These are phyloP conservation scores for Hypoxylon sp. DNA, from an alignment of 2,329 filamentous ascomycete genomes.

Conservation along the genomic window DNA sequence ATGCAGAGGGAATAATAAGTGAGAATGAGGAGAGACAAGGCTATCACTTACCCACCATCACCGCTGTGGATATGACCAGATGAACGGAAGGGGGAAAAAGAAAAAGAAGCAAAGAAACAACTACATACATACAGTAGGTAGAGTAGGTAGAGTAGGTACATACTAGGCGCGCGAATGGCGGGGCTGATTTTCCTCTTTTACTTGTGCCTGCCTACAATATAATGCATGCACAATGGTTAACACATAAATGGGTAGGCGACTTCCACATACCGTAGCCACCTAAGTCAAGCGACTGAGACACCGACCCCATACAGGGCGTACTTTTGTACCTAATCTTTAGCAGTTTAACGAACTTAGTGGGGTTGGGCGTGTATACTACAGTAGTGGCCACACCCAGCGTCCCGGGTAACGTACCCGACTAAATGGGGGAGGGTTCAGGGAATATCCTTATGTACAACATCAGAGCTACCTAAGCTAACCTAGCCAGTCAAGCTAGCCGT, in stretches of 20 bases:
- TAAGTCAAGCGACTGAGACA: slow-evolving; percentile 18
- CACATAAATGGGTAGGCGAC: background rate
- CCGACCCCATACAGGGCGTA: slow-evolving; percentile 8
- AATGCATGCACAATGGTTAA: background rate
- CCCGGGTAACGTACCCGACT: slow-evolving; percentile 42
- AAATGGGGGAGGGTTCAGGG: slow-evolving; percentile 20
- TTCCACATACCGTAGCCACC: slow-evolving; percentile 17
- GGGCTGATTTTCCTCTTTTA: slow-evolving; percentile 16
- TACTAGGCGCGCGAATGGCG: slow-evolving; percentile 7
- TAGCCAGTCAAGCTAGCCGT: background rate
- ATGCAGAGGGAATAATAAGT: slow-evolving; percentile 3
- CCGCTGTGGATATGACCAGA: slow-evolving; percentile 2
- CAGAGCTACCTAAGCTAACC: slow-evolving; percentile 9
- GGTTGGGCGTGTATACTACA: slow-evolving; percentile 4
- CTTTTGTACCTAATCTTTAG: slow-evolving; percentile 17
- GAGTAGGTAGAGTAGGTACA: slow-evolving; percentile 1
- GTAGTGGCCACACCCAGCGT: slow-evolving; percentile 32
- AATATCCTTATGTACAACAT: slow-evolving; percentile 27
- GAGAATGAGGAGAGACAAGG: slow-evolving; percentile 24
- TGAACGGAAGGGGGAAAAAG: background rate
- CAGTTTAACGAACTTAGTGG: slow-evolving; percentile 25
- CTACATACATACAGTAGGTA: background rate
- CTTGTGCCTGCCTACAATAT: slow-evolving; percentile 11
- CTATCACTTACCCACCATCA: slow-evolving; percentile 14
- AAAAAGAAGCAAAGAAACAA: slow-evolving; percentile 12